Evolutionary conservation across 2,329 filamentous ascomycete species (phyloP), one percentile per base, ranked within the genome.

Genomic region (Trichoderma asperellum): DNA sequence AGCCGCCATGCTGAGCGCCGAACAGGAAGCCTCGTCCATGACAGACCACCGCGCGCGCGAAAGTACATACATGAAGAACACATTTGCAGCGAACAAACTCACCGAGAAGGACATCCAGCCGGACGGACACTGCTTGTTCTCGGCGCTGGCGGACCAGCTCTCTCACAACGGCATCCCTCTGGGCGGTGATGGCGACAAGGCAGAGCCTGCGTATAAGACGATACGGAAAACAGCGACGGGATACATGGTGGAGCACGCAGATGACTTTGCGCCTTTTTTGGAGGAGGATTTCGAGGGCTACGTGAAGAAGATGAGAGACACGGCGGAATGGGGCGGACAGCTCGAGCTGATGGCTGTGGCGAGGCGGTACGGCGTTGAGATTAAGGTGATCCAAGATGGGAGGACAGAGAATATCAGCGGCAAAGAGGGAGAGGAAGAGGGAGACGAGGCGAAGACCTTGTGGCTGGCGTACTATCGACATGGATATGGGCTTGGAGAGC

Each of bases 401-500:
- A 83, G 90, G 68, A 89, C 92, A 69, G 93, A 97, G 78, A 90
- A 87, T 73, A 92, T 98, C 71, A 83, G 81, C 18, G 77, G 80
- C 32, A 81, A 80, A 4, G 80, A 82, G 63, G 83, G 81, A 34
- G 81, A 79, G 4, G 80, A 82, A 63, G 83, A 81, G 27, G 78
- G 79, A 65, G 83, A 81, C 73, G 87, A 87, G 74, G 88, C 87
- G 73, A 86, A 77, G 75, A 76, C 74, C 47, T 47, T 97, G 62
- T 98, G 96, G 95, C 79, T 99, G 79, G 95, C 94, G 43, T 99
- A 98, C 80, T 98, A 98, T 80, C 87, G 92, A 75, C 94, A 97
- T 82, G 93, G 92, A 60, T 98, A 96, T 79, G 95, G 95, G 1
- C 83, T 99, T 61, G 96, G 96, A 14, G 96, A 98, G 83, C 96